A percentile compares a stretch with the other conserved stretches of the same genome.
phyloP scores from a whole-genome alignment of 2,329 filamentous ascomycete species.

The Drechslerella stenobrocha region DNA sequence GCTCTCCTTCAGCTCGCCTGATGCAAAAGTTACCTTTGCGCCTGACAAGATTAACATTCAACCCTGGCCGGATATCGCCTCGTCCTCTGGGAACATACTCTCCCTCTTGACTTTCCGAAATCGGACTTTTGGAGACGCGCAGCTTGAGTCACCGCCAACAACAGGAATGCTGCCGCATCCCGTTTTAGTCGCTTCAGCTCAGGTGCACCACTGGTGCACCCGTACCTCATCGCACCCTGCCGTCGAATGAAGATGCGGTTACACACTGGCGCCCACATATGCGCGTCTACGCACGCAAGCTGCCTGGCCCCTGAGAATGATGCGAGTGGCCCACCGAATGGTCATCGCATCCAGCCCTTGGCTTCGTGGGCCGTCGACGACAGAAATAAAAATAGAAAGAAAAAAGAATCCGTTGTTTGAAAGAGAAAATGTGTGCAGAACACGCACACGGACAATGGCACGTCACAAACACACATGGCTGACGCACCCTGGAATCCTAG shows the following conservation, averaged over 20 bases:
- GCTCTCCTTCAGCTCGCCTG: conserved; percentile 5
- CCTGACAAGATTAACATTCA: too few species aligned
- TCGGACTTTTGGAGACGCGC: not conserved
- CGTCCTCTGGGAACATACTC: not conserved
- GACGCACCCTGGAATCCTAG: conserved; percentile 20
- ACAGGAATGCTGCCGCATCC: conserved; percentile 5
- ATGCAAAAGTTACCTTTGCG: too few species aligned
- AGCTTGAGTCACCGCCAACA: not conserved
- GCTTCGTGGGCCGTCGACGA: conserved; percentile 5
- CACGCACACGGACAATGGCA: conserved; percentile 23
- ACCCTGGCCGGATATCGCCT: too few species aligned
- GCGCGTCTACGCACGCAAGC: not conserved
- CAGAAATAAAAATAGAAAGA: not conserved
- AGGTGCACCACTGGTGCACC: not conserved
- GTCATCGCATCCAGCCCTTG: not conserved
- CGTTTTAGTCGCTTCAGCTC: not conserved
- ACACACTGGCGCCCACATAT: not conserved
- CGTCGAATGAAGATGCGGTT: conserved; percentile 6
- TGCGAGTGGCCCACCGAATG: conserved; percentile 29
- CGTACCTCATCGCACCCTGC: not conserved
- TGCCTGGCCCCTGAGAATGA: conserved; percentile 6
- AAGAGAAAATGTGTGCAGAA: too few species aligned
- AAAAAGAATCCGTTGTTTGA: too few species aligned
- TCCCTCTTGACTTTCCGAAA: not conserved
- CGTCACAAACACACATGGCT: conserved; percentile 26